Evolutionary conservation across 768 basidiomycete genomes (phyloP).

Genomic region (Naganishia vaughanmartiniae): DNA sequence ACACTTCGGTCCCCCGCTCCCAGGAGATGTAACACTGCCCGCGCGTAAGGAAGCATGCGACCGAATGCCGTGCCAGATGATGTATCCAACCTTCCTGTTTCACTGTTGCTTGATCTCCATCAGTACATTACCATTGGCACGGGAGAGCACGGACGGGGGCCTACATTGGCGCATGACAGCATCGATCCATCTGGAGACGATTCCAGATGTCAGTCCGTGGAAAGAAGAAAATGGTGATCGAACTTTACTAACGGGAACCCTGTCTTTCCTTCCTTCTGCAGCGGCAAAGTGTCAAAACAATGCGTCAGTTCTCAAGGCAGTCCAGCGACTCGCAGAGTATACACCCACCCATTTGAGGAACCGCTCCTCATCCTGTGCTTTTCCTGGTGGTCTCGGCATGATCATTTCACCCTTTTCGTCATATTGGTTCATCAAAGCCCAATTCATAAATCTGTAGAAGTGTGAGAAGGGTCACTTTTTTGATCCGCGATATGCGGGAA

Average conservation of each 20-base stretch:
- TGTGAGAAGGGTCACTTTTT: not conserved
- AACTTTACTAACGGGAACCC: slow-evolving; percentile 54
- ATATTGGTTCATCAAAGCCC: slow-evolving; percentile 52
- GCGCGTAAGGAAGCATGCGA: slow-evolving; percentile 53
- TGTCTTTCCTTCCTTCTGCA: slow-evolving; percentile 45
- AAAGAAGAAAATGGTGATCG: not conserved
- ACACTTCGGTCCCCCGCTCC: slow-evolving; percentile 55
- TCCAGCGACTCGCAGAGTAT: not conserved
- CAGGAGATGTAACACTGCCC: slow-evolving; percentile 54
- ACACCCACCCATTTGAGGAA: slow-evolving; percentile 44
- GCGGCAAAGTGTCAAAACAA: slow-evolving; percentile 18
- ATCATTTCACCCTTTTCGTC: slow-evolving; percentile 47
- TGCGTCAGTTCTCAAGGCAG: not conserved
- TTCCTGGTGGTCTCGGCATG: slow-evolving; percentile 42
- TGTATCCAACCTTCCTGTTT: slow-evolving; percentile 54
- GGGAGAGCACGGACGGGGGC: not conserved
- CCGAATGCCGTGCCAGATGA: slow-evolving; percentile 52
- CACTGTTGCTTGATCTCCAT: slow-evolving; percentile 21
- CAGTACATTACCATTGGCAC: not conserved
- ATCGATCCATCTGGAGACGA: slow-evolving; percentile 44
- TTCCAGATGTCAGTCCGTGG: not conserved
- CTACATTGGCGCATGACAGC: slow-evolving; percentile 51
- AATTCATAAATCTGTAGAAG: slow-evolving; percentile 45
- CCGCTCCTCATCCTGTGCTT: slow-evolving; percentile 42
- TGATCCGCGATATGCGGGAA: not conserved